Percentiles rank a stretch among this genome's conserved stretches.
These are phyloP conservation scores for Pseudocercospora vitis DNA, from an alignment of 2,329 filamentous ascomycete species.

Conservation along the genomic window DNA sequence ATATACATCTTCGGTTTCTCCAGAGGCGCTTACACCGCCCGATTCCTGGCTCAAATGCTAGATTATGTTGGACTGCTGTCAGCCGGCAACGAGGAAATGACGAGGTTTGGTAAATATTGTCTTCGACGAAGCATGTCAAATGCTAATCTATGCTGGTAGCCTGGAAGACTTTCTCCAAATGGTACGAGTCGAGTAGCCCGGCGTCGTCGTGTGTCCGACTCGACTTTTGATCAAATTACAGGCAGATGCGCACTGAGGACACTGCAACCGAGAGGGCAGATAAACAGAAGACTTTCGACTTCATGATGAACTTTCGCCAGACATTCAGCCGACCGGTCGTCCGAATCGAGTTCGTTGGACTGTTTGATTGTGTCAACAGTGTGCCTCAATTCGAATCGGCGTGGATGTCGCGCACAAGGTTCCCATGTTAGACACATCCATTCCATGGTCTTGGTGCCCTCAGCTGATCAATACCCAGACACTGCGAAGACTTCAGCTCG, in stretches of 20 bases:
- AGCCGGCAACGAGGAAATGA: conserved; percentile 82
- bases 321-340: conserved; percentile 76
- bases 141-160: conserved; percentile 42
- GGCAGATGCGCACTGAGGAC: conserved; percentile 58
- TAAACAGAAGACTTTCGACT: conserved; percentile 65
- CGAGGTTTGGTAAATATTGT: conserved; percentile 56
- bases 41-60: conserved; percentile 59
- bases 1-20: conserved; percentile 26
- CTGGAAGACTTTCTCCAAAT: conserved; percentile 77
- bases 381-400: conserved; percentile 67
- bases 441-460: too few relatives aligned
- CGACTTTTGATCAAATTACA: neutral
- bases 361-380: conserved; percentile 53
- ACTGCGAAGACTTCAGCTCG: conserved; percentile 52
- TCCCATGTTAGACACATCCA: conserved; percentile 63
- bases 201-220: too few relatives aligned
- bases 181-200: too few relatives aligned
- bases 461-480: neutral
- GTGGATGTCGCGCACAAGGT: conserved; percentile 77
- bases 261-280: conserved; percentile 49
- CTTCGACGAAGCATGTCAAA: neutral
- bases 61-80: conserved; percentile 77
- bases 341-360: conserved; percentile 71
- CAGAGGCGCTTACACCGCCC: conserved; percentile 36
- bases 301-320: conserved; percentile 77